Evolutionary conservation across 805 yeast genomes (phyloP).

Genomic region (Martiniozyma abietophila): DNA sequence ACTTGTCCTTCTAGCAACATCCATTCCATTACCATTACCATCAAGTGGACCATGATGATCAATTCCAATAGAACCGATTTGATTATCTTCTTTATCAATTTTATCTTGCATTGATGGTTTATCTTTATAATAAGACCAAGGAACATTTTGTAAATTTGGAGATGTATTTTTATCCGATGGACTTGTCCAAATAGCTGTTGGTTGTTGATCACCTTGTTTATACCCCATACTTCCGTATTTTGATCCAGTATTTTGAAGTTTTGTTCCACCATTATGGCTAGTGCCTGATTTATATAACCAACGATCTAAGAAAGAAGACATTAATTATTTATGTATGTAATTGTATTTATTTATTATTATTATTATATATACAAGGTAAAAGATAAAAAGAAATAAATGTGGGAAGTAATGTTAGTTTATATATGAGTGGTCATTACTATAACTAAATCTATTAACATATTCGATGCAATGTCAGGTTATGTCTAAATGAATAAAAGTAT

Average conservation of each 20-base stretch:
- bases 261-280: conserved; percentile 13
- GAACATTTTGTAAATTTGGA: conserved; percentile 26
- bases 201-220: conserved; percentile 14
- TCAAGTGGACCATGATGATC: conserved; percentile 1
- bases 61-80: neutral
- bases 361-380: too few relatives aligned
- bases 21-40: neutral
- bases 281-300: conserved; percentile 23
- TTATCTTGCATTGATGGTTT: neutral
- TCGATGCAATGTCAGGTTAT: too few relatives aligned
- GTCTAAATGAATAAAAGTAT: too few relatives aligned
- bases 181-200: conserved; percentile 14
- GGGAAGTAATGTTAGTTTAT: too few relatives aligned
- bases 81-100: neutral
- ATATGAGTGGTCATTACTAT: too few relatives aligned
- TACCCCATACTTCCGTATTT: conserved; percentile 4
- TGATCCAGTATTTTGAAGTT: conserved; percentile 21
- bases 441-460: too few relatives aligned
- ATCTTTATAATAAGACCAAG: conserved; percentile 20
- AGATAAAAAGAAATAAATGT: too few relatives aligned
- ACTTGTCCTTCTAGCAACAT: conserved; percentile 1
- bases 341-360: too few relatives aligned
- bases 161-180: conserved; percentile 8
- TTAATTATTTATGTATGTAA: too few relatives aligned
- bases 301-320: conserved; percentile 28